These are phyloP conservation scores for Polyporus tsugae DNA, from an alignment of 1,284 basidiomycete species.

Conservation along the genomic window DNA sequence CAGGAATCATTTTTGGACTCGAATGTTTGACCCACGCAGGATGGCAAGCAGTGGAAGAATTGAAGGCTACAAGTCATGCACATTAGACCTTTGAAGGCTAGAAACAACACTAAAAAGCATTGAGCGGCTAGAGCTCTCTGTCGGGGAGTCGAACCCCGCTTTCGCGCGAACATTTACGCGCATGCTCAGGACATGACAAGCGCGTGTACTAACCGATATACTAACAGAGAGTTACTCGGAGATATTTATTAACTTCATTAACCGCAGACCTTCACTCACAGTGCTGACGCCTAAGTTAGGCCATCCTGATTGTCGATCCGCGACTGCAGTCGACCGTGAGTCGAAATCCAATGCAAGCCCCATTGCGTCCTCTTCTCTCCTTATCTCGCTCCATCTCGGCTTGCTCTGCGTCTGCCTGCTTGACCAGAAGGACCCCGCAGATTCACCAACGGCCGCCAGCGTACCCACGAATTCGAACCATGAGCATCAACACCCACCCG, in stretches of 20 bases:
- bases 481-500: constrained; percentile 57
- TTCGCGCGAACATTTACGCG: constrained; percentile 41
- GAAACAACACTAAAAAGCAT: too few relatives aligned
- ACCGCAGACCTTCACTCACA: neutral
- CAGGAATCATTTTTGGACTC: too few relatives aligned
- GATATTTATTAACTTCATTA: neutral
- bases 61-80: too few relatives aligned
- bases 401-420: neutral
- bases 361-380: constrained; percentile 15
- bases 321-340: neutral
- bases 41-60: too few relatives aligned
- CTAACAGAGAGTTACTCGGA: constrained; percentile 26
- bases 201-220: constrained; percentile 34
- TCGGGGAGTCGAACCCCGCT: constrained; percentile 55
- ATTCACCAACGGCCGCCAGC: neutral
- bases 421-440: neutral
- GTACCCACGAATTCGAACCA: constrained; percentile 34
- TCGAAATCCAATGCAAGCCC: neutral
- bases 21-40: too few relatives aligned
- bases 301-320: too few relatives aligned
- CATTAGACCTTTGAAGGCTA: too few relatives aligned
- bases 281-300: neutral
- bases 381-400: constrained; percentile 9
- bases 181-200: constrained; percentile 17
- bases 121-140: too few relatives aligned